phyloP scores from a whole-genome alignment of 2,329 filamentous ascomycete genomes.

The Talaromyces sp. region DNA sequence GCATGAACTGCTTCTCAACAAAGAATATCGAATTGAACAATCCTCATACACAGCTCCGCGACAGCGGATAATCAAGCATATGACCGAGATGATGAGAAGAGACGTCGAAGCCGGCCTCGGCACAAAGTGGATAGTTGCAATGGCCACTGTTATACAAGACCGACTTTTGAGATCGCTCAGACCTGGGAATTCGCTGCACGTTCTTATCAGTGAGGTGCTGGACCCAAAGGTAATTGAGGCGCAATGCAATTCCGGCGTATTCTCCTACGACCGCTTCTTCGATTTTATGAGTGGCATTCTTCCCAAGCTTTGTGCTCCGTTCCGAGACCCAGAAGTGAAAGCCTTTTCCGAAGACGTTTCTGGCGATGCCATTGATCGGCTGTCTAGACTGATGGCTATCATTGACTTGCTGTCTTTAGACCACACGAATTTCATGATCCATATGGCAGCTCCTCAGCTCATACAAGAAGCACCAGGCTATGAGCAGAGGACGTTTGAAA shows the following conservation, averaged over 20 bases:
- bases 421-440: conserved; percentile 62
- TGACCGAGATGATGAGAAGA: conserved; percentile 55
- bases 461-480: conserved; percentile 59
- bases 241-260: conserved; percentile 55
- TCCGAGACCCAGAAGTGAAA: conserved; percentile 56
- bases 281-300: conserved; percentile 58
- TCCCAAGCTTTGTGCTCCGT: conserved; percentile 61
- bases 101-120: conserved; percentile 53
- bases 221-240: conserved; percentile 54
- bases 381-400: conserved; percentile 58
- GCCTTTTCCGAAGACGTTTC: conserved; percentile 48
- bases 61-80: conserved; percentile 53
- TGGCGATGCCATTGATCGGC: conserved; percentile 57
- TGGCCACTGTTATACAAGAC: conserved; percentile 60
- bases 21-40: conserved; percentile 57
- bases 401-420: conserved; percentile 60
- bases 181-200: conserved; percentile 57
- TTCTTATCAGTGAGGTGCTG: conserved; percentile 55
- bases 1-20: conserved; percentile 61
- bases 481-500: conserved; percentile 55
- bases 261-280: conserved; percentile 62
- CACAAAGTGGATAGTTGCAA: conserved; percentile 58
- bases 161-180: conserved; percentile 57
- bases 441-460: conserved; percentile 55
- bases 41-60: conserved; percentile 45